Percentiles rank a stretch among this genome's conserved stretches.
phyloP scores from a whole-genome alignment of 768 basidiomycete genomes.

The Lactarius indigo region DNA sequence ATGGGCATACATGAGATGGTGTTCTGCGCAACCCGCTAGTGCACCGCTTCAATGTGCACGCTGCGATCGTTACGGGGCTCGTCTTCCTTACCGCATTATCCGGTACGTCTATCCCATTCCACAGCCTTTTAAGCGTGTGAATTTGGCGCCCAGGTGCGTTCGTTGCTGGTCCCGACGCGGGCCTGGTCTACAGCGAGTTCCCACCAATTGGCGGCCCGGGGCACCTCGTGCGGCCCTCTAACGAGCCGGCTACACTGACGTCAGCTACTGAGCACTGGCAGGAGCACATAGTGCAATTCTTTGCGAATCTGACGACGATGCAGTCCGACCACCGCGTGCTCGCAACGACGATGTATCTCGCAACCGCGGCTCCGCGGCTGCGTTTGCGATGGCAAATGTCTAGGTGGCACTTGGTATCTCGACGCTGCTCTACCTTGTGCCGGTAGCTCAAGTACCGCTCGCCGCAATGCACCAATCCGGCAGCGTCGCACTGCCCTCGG shows the following conservation, averaged over 20 bases:
- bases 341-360: constrained; percentile 82
- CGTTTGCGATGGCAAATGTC: constrained; percentile 77
- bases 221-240: too few species aligned
- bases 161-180: constrained; percentile 96
- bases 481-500: constrained; percentile 81
- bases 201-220: too few species aligned
- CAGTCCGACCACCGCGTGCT: constrained; percentile 96
- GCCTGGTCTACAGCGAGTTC: constrained; percentile 95
- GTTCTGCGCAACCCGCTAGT: constrained; percentile 54
- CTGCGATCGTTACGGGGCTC: too few species aligned
- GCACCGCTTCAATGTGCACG: constrained; percentile 54
- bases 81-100: too few species aligned
- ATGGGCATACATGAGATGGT: constrained; percentile 37
- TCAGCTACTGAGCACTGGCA: constrained; percentile 37
- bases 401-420: constrained; percentile 76
- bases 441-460: constrained; percentile 80
- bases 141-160: constrained; percentile 72
- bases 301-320: constrained; percentile 96
- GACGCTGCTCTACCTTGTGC: constrained; percentile 88
- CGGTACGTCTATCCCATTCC: constrained; percentile 50
- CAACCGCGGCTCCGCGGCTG: constrained; percentile 58
- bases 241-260: constrained; percentile 67
- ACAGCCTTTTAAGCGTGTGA: neutral
- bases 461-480: constrained; percentile 96
- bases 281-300: constrained; percentile 86